Evolutionary conservation across 306 rosid species (phyloP), one percentile per base, ranked within the genome.

Genomic region (Canavalia ensiformis): DNA sequence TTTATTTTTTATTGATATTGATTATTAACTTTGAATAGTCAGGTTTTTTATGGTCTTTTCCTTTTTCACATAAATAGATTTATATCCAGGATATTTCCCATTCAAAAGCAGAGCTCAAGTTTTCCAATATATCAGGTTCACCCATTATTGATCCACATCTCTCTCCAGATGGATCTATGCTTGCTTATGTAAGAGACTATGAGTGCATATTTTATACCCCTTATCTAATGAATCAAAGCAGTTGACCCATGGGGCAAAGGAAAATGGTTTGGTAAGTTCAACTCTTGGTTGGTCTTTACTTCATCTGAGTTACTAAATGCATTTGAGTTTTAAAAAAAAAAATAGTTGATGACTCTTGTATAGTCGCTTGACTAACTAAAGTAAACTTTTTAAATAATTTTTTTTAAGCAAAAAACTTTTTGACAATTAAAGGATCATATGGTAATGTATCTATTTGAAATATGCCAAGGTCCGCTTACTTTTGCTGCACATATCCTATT

Each of bases 71-170:
- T 83, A 81, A 80, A 68, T 92, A 95, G 99, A 88, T 95, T 74
- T 95, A 90, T 89, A 72, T 93, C 66, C 97, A 90, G 62, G 98
- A 95, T 76, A 75, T 92, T 84, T 79, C 87, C 73, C 44, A 67
- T 73, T 87, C 97, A 74, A 80, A 83, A 72, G 85, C 94, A 12
- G 92, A 91, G 89, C 93, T 95, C 46, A 93, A 88, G 88, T 90
- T 95, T 85, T 88, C 88, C 12, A 87, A 93, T 83, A 83, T 58
- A 30, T 60, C 87, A 25, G 69, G 86, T 74, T 95, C 94, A 34
- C 97, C 99, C 10, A 81, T 92, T 84, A 88, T 93, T 83, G 99
- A 95, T 82, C 94, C 99, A 0, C 99, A 89, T 88, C 76, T 92
- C 77, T 95, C 99, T 8, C 99, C 97, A 11, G 97, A 90, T 82